phyloP scores from a whole-genome alignment of 2,329 filamentous ascomycete genomes.

The Colletotrichum sp. region DNA sequence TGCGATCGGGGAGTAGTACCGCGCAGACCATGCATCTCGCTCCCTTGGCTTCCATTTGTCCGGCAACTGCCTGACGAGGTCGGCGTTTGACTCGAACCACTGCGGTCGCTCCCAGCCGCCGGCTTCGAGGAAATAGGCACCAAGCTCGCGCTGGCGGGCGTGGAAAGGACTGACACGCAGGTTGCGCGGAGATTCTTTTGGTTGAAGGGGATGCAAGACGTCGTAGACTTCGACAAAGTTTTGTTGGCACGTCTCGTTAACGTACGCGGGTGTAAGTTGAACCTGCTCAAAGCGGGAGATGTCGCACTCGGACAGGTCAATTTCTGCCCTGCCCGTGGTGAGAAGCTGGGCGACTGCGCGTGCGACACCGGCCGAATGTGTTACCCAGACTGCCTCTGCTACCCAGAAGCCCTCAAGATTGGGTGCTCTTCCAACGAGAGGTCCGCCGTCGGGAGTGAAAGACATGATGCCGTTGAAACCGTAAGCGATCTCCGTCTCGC shows the following conservation, averaged over 20 bases:
- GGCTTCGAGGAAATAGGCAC: conserved; percentile 63
- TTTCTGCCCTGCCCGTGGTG: conserved; percentile 57
- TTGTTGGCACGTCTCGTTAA: conserved; percentile 63
- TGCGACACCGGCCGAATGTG: conserved; percentile 68
- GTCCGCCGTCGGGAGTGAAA: conserved; percentile 68
- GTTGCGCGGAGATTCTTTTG: conserved; percentile 60
- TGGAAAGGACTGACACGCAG: conserved; percentile 66
- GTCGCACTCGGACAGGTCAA: conserved; percentile 65
- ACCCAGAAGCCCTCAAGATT: conserved; percentile 67
- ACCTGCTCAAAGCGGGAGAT: conserved; percentile 66
- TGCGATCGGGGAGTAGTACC: conserved; percentile 62
- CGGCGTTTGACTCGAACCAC: conserved; percentile 64
- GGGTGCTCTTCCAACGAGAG: conserved; percentile 63
- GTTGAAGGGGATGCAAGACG: conserved; percentile 66
- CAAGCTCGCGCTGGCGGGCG: conserved; percentile 56
- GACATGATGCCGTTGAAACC: conserved; percentile 73
- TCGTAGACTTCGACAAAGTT: conserved; percentile 71
- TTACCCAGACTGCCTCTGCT: conserved; percentile 71
- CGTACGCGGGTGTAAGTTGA: conserved; percentile 60
- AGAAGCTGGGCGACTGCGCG: conserved; percentile 64
- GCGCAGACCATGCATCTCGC: conserved; percentile 63
- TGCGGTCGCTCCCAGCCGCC: conserved; percentile 68
- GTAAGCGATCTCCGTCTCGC: conserved; percentile 55
- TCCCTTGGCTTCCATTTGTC: conserved; percentile 58
- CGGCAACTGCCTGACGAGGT: conserved; percentile 56